A percentile compares a stretch with the other conserved stretches of the same genome.
phyloP scores from a whole-genome alignment of 1,284 basidiomycete genomes.

The Athelia sp. region DNA sequence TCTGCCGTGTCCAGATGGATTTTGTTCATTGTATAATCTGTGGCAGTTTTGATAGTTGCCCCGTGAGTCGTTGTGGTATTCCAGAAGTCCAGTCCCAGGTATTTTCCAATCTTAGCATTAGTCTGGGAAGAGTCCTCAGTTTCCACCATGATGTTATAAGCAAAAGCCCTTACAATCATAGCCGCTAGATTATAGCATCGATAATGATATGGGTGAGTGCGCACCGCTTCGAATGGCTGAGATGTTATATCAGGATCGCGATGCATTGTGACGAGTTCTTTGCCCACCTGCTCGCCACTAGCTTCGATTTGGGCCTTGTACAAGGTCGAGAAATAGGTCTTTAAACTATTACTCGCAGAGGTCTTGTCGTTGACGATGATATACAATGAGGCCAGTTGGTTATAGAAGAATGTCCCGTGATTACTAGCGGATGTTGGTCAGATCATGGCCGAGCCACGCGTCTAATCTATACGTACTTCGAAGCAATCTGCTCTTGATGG shows the following conservation, averaged over 20 bases:
- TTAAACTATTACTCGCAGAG: slow-evolving; percentile 35
- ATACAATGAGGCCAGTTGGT: slow-evolving; percentile 44
- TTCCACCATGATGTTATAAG: slow-evolving; percentile 12
- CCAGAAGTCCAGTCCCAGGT: slow-evolving; percentile 41
- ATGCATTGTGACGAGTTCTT: slow-evolving; percentile 3
- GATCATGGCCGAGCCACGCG: slow-evolving; percentile 21
- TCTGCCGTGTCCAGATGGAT: slow-evolving; percentile 27
- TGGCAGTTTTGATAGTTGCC: slow-evolving; percentile 49
- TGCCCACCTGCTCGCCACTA: slow-evolving; percentile 41
- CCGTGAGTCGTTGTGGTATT: slow-evolving; percentile 39
- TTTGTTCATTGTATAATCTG: slow-evolving; percentile 49
- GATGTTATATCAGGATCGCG: neutral
- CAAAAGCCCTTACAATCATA: slow-evolving; percentile 49
- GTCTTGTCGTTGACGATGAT: slow-evolving; percentile 37
- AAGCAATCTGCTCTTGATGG: slow-evolving; percentile 38
- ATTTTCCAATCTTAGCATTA: slow-evolving; percentile 46
- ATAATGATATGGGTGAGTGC: slow-evolving; percentile 63
- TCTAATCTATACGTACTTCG: slow-evolving; percentile 42
- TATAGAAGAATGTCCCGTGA: slow-evolving; percentile 53
- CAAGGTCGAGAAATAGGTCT: slow-evolving; percentile 38
- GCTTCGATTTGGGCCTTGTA: slow-evolving; percentile 42
- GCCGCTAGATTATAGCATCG: slow-evolving; percentile 62
- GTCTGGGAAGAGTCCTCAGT: slow-evolving; percentile 32
- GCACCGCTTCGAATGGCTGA: slow-evolving; percentile 49
- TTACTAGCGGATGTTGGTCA: slow-evolving; percentile 38